Conservation (phyloP, 371 early-diverging fungal genomes). For the Lichtheimia corymbifera region DNA sequence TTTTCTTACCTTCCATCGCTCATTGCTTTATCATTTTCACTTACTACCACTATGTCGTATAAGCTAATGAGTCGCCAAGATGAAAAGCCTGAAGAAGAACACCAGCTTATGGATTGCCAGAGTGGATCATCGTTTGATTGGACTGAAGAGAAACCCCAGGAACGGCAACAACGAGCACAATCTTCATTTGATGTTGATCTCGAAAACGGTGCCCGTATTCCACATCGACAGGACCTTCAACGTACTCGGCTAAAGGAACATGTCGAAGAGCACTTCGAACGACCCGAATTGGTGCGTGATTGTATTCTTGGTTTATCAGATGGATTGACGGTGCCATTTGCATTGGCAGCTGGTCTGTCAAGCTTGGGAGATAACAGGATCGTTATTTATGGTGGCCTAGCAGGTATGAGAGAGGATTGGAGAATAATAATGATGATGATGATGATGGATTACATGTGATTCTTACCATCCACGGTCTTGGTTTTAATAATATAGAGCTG, state of each 20-base stretch:
- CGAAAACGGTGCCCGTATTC: slow-evolving; percentile 27
- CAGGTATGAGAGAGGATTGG: slow-evolving; percentile 35
- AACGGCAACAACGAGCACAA: background rate
- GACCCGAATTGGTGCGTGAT: slow-evolving; percentile 69
- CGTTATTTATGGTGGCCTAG: slow-evolving; percentile 71
- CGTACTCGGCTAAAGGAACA: slow-evolving; percentile 38
- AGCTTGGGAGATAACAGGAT: slow-evolving; percentile 57
- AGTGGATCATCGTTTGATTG: too few species aligned
- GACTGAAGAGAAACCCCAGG: background rate
- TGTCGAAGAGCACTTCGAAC: slow-evolving; percentile 63
- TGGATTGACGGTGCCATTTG: slow-evolving; percentile 79
- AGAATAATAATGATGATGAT: slow-evolving; percentile 3
- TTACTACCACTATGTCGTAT: background rate
- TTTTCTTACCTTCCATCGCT: background rate
- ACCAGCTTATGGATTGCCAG: background rate
- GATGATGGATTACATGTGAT: background rate
- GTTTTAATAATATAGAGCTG: slow-evolving; percentile 45
- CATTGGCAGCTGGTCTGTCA: slow-evolving; percentile 72
- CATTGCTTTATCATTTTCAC: background rate
- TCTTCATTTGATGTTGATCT: background rate
- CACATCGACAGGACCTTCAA: slow-evolving; percentile 28
- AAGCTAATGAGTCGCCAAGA: background rate
- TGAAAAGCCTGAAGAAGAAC: background rate
- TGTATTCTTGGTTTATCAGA: slow-evolving; percentile 70
- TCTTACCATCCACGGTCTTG: background rate